phyloP scores from a whole-genome alignment of 78 protist species.

The Dictyostelium brefeldianum region DNA sequence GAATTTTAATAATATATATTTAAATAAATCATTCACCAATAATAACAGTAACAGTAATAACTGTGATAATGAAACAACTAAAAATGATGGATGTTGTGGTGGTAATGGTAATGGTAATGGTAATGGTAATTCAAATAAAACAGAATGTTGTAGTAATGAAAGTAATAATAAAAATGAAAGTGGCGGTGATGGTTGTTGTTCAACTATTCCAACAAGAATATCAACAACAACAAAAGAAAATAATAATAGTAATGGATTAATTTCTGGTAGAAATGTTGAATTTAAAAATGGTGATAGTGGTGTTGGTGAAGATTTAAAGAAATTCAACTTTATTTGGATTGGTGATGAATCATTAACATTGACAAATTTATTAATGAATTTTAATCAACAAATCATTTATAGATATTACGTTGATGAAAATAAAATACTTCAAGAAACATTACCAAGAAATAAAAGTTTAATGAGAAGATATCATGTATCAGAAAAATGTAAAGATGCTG shows the following conservation, averaged over 20 bases:
- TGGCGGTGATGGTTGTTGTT: too few relatives aligned
- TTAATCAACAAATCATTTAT: slow-evolving; percentile 41
- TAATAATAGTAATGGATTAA: not conserved
- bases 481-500: slow-evolving; percentile 82
- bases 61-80: too few relatives aligned
- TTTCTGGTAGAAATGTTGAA: slow-evolving; percentile 33
- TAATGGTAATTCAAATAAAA: too few relatives aligned
- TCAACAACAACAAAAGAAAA: not conserved
- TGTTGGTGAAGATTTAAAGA: not conserved
- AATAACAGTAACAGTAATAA: not conserved
- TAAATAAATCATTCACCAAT: not conserved
- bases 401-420: slow-evolving; percentile 38
- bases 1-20: slow-evolving; percentile 6
- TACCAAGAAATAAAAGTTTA: slow-evolving; percentile 47
- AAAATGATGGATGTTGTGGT: too few relatives aligned
- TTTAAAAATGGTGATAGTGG: not conserved
- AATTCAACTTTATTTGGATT: slow-evolving; percentile 59
- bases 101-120: too few relatives aligned
- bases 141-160: too few relatives aligned
- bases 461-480: slow-evolving; percentile 78
- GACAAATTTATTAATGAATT: slow-evolving; percentile 65
- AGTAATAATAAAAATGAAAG: too few relatives aligned
- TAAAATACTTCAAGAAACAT: slow-evolving; percentile 45
- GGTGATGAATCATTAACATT: slow-evolving; percentile 62
- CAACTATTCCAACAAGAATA: too few relatives aligned